Percentiles rank a stretch among this genome's conserved stretches.
Conservation (phyloP, 2,329 filamentous ascomycete species). For the Geosmithia putterillii region DNA sequence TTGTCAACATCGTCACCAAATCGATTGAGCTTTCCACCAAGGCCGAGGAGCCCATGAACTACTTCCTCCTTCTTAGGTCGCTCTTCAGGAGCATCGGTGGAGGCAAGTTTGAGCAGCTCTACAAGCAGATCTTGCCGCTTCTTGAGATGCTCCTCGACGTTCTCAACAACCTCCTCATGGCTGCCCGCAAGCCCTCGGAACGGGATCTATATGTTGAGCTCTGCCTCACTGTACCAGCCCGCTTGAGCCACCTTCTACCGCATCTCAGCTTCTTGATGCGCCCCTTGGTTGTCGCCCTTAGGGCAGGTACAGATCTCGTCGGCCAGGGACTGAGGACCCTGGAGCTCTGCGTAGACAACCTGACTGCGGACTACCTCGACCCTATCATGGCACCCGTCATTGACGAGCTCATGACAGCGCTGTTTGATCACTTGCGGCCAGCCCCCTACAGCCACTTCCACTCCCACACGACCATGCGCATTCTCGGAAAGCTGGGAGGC, state of each 20-base stretch:
- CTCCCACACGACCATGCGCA: slow-evolving; percentile 93
- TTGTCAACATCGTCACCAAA: slow-evolving; percentile 93
- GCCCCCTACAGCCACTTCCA: slow-evolving; percentile 96
- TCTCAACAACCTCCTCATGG: slow-evolving; percentile 85
- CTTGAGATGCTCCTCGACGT: slow-evolving; percentile 97
- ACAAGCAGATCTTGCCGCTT: slow-evolving; percentile 93
- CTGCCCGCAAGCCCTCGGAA: slow-evolving; percentile 80
- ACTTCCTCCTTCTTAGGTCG: slow-evolving; percentile 85
- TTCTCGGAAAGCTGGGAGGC: slow-evolving; percentile 90
- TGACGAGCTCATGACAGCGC: slow-evolving; percentile 92
- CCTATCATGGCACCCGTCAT: slow-evolving; percentile 99
- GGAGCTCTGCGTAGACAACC: slow-evolving; percentile 93
- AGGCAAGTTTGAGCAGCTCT: slow-evolving; percentile 92
- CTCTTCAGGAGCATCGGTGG: slow-evolving; percentile 95
- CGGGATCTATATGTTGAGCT: slow-evolving; percentile 95
- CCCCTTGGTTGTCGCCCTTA: slow-evolving; percentile 86
- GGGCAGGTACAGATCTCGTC: slow-evolving; percentile 85
- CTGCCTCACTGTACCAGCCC: slow-evolving; percentile 87
- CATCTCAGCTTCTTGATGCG: slow-evolving; percentile 96
- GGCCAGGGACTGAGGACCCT: slow-evolving; percentile 87
- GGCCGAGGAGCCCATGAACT: slow-evolving; percentile 96
- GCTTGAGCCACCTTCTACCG: slow-evolving; percentile 85
- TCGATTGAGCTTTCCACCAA: slow-evolving; percentile 93
- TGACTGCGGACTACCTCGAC: slow-evolving; percentile 94
- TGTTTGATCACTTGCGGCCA: slow-evolving; percentile 91